Conservation (phyloP, 345 rosid genomes). For the Pugionium cornutum region DNA sequence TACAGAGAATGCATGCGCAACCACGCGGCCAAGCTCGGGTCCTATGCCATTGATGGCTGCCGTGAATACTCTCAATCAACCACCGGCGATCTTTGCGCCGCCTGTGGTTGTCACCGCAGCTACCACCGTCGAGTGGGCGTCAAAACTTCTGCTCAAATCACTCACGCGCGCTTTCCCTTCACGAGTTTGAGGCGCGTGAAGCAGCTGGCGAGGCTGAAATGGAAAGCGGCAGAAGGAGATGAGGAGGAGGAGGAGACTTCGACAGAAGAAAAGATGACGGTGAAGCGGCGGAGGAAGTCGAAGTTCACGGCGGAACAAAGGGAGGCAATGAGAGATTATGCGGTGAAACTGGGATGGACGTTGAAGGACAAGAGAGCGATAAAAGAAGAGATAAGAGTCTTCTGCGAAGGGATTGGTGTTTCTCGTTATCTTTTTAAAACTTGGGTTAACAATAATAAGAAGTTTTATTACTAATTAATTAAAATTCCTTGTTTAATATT, state of each 20-base stretch:
- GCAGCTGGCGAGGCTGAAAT: constrained; percentile 39
- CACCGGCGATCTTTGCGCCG: constrained; percentile 62
- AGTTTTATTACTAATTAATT: constrained; percentile 32
- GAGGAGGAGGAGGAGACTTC: constrained; percentile 36
- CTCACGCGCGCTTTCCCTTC: constrained; percentile 24
- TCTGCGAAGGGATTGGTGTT: constrained; percentile 48
- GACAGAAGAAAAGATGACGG: constrained; percentile 26
- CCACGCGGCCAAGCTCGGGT: constrained; percentile 86
- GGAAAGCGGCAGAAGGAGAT: constrained; percentile 12
- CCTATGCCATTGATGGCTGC: constrained; percentile 85
- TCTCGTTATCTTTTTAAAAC: constrained; percentile 43
- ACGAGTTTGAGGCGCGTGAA: constrained; percentile 43
- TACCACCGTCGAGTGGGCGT: constrained; percentile 62
- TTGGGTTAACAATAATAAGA: constrained; percentile 50
- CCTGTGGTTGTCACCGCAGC: constrained; percentile 97
- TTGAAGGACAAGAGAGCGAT: constrained; percentile 41
- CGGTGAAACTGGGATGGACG: constrained; percentile 47
- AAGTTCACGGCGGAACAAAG: constrained; percentile 43
- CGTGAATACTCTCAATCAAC: constrained; percentile 60
- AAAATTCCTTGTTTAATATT: background rate
- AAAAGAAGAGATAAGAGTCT: constrained; percentile 40
- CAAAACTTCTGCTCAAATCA: constrained; percentile 26
- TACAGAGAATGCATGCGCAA: constrained; percentile 85
- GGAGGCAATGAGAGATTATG: constrained; percentile 42
- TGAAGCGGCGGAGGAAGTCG: constrained; percentile 38